Evolutionary conservation across 495 filamentous ascomycete species (phyloP).

Genomic region (Neurospora sp.): DNA sequence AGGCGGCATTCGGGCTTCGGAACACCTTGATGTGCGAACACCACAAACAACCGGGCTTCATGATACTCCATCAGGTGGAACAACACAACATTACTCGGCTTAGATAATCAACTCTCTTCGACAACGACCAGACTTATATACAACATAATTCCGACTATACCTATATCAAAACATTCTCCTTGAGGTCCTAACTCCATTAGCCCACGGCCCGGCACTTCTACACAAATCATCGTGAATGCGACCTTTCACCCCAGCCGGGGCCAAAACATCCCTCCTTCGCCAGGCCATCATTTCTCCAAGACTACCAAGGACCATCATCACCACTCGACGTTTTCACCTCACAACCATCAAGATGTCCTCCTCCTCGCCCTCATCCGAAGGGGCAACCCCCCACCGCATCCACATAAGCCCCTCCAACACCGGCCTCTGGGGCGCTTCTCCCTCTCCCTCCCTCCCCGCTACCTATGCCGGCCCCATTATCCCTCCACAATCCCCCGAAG

Average conservation of each 20-base stretch:
- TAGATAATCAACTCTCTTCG: background rate
- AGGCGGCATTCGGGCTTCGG: background rate
- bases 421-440: constrained; percentile 36
- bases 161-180: background rate
- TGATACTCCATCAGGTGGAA: background rate
- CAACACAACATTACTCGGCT: background rate
- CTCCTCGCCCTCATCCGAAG: background rate
- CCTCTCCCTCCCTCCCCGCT: too few species aligned
- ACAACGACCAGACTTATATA: background rate
- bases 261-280: background rate
- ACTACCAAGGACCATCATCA: background rate
- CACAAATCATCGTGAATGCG: background rate
- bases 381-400: constrained; percentile 44
- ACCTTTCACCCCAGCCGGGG: background rate
- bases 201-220: background rate
- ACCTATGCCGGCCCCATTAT: background rate
- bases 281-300: background rate
- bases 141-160: background rate
- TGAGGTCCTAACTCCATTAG: background rate
- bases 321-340: background rate
- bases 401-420: constrained; percentile 44
- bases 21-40: background rate
- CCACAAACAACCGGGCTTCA: background rate
- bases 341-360: background rate
- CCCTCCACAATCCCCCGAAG: constrained; percentile 43